phyloP scores from a whole-genome alignment of 2,329 filamentous ascomycete species.

The Colletotrichum spinosum region DNA sequence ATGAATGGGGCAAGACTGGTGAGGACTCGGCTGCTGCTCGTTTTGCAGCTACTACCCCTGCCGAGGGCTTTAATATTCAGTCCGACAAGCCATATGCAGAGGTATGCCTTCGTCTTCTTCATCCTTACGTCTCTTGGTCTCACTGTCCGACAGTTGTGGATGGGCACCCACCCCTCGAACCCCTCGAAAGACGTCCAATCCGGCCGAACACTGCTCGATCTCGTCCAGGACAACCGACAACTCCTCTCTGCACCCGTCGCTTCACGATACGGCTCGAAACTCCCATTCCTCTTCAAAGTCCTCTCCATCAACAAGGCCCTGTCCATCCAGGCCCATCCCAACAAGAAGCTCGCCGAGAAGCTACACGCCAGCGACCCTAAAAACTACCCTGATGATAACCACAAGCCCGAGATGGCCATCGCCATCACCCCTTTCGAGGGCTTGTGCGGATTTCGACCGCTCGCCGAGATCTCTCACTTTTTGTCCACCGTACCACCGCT shows the following conservation, averaged over 20 bases:
- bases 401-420: conserved; percentile 99
- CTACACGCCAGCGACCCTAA: conserved; percentile 87
- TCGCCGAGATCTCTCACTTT: conserved; percentile 89
- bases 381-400: conserved; percentile 99
- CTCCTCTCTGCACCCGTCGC: conserved; percentile 81
- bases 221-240: conserved; percentile 87
- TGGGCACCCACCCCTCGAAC: conserved; percentile 97
- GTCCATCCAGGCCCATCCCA: conserved; percentile 96
- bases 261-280: conserved; percentile 80
- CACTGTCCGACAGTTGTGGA: conserved; percentile 80
- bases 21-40: conserved; percentile 87
- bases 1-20: conserved; percentile 98
- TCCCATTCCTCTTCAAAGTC: conserved; percentile 98
- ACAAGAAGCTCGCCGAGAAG: conserved; percentile 90
- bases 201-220: conserved; percentile 85
- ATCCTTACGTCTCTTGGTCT: neutral
- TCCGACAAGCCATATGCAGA: conserved; percentile 94
- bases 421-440: conserved; percentile 97
- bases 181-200: conserved; percentile 91
- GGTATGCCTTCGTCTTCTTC: conserved; percentile 58
- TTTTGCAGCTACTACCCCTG: conserved; percentile 87
- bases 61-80: conserved; percentile 80
- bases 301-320: conserved; percentile 95
- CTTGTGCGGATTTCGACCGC: conserved; percentile 92
- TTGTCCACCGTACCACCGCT: conserved; percentile 69